Conservation (phyloP, 306 rosid genomes). For the Spatholobus suberectus region DNA sequence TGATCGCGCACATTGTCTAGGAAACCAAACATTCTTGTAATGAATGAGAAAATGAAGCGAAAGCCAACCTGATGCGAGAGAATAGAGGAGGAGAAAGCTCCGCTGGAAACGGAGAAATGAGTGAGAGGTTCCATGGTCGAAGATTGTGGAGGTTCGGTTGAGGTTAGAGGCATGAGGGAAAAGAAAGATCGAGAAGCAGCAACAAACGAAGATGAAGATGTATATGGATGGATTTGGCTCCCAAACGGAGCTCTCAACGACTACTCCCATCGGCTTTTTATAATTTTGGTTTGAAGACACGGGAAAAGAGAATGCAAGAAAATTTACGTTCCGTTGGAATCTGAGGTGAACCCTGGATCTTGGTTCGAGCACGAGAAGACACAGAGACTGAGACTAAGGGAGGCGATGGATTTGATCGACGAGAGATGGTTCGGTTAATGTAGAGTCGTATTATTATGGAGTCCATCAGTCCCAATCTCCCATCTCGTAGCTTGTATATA, state of each 20-base stretch:
- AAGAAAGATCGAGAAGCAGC: constrained; percentile 66
- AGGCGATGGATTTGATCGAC: constrained; percentile 12
- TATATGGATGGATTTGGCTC: constrained; percentile 69
- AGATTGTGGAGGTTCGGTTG: constrained; percentile 55
- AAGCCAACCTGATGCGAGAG: constrained; percentile 78
- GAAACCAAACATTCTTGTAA: constrained; percentile 33
- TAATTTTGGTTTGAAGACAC: constrained; percentile 2
- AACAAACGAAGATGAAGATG: constrained; percentile 68
- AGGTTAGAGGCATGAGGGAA: constrained; percentile 59
- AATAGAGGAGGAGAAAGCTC: constrained; percentile 68
- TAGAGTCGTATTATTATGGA: not conserved
- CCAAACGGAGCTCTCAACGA: constrained; percentile 82
- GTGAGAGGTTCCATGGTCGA: constrained; percentile 79
- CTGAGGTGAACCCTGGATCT: constrained; percentile 50
- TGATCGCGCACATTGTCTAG: constrained; percentile 43
- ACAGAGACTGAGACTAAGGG: constrained; percentile 12
- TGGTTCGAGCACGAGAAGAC: not conserved
- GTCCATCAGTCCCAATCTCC: not conserved
- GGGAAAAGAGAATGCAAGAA: constrained; percentile 5
- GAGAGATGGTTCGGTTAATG: not conserved
- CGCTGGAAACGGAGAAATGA: constrained; percentile 75
- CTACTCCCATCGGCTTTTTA: constrained; percentile 69
- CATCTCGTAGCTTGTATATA: not conserved
- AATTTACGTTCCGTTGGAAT: constrained; percentile 34
- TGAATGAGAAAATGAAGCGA: constrained; percentile 13